phyloP scores from a whole-genome alignment of 2,329 filamentous ascomycete genomes.

The Curvularia sp. region DNA sequence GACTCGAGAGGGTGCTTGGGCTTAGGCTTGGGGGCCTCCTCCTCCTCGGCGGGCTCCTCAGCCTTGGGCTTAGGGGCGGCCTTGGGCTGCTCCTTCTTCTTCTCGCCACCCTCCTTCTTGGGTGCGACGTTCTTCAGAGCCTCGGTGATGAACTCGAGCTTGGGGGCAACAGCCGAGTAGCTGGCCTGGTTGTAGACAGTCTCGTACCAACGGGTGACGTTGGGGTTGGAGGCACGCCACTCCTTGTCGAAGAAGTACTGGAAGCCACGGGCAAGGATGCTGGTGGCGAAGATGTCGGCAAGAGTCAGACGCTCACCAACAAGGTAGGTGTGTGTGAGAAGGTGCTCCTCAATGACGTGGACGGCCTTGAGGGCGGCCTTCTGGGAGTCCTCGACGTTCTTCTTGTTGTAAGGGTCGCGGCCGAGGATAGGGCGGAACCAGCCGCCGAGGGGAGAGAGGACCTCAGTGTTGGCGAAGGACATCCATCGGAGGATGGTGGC shows the following conservation, averaged over 20 bases:
- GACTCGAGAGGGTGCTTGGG: slow-evolving; percentile 94
- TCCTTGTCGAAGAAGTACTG: slow-evolving; percentile 92
- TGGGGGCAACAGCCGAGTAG: slow-evolving; percentile 79
- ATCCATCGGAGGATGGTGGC: slow-evolving; percentile 98
- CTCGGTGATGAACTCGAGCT: slow-evolving; percentile 81
- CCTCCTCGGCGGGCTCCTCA: slow-evolving; percentile 66
- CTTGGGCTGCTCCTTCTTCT: slow-evolving; percentile 77
- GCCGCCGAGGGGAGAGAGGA: slow-evolving; percentile 73
- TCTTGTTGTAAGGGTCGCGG: slow-evolving; percentile 93
- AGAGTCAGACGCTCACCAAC: slow-evolving; percentile 97
- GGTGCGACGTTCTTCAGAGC: slow-evolving; percentile 75
- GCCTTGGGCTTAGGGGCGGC: slow-evolving; percentile 60
- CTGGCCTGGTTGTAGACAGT: slow-evolving; percentile 92
- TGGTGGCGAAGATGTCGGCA: slow-evolving; percentile 85
- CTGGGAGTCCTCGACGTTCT: slow-evolving; percentile 81
- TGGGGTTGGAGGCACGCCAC: slow-evolving; percentile 83
- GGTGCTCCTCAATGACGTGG: slow-evolving; percentile 81
- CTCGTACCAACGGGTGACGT: slow-evolving; percentile 90
- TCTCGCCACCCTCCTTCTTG: slow-evolving; percentile 70
- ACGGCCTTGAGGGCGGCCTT: slow-evolving; percentile 74
- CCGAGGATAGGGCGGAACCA: slow-evolving; percentile 91
- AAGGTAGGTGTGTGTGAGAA: slow-evolving; percentile 92
- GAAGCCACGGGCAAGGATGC: slow-evolving; percentile 85
- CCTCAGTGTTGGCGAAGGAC: slow-evolving; percentile 92
- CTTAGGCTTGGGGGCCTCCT: slow-evolving; percentile 75